phyloP scores from a whole-genome alignment of 768 basidiomycete genomes.

The Pleurotus ostreatus region DNA sequence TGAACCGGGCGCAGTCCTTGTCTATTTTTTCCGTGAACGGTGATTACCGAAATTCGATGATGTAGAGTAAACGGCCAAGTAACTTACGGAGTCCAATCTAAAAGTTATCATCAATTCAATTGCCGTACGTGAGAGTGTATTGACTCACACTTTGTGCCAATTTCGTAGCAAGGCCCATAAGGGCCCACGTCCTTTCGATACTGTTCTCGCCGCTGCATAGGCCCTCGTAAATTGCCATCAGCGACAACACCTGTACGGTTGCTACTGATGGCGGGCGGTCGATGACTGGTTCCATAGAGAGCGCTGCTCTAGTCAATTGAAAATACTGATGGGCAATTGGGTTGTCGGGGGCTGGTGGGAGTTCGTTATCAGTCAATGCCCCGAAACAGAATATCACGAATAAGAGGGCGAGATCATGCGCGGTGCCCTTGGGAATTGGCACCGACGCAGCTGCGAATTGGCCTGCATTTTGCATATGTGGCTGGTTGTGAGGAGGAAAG shows the following conservation, averaged over 20 bases:
- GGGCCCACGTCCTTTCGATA: constrained; percentile 64
- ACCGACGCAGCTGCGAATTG: not conserved
- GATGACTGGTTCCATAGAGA: constrained; percentile 64
- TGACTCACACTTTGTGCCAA: constrained; percentile 63
- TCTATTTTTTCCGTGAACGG: constrained; percentile 30
- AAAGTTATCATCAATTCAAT: constrained; percentile 6
- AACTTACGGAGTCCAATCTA: constrained; percentile 68
- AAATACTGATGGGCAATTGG: constrained; percentile 50
- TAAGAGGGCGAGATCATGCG: constrained; percentile 62
- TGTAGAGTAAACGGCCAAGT: not conserved
- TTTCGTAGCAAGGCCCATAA: constrained; percentile 63
- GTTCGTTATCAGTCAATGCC: constrained; percentile 48
- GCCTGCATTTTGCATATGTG: not conserved
- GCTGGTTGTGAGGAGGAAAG: not conserved
- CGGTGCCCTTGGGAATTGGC: constrained; percentile 19
- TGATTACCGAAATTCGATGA: not conserved
- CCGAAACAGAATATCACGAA: constrained; percentile 64
- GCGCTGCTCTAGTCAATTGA: constrained; percentile 57
- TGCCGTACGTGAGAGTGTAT: not conserved
- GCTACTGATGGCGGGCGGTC: constrained; percentile 70
- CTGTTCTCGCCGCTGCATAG: constrained; percentile 64
- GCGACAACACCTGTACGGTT: constrained; percentile 60
- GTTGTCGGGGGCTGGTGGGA: constrained; percentile 51
- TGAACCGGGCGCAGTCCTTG: constrained; percentile 71
- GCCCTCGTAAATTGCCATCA: constrained; percentile 73